Percentiles rank a stretch among this genome's conserved stretches.
Conservation (phyloP, 495 filamentous ascomycete genomes). For the Penicillium crystallinum region DNA sequence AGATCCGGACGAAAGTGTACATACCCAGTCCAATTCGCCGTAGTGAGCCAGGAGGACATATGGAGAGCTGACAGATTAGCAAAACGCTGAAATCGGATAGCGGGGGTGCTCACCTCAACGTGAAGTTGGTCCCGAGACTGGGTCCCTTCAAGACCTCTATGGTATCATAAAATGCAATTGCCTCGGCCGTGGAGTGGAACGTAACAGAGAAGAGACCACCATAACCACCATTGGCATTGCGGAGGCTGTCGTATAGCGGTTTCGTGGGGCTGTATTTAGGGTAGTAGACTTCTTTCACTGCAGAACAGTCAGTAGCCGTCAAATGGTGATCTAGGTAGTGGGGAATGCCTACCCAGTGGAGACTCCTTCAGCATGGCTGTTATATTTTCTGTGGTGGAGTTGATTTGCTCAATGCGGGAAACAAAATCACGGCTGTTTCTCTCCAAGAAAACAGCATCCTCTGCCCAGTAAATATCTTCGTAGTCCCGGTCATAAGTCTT, state of each 20-base stretch:
- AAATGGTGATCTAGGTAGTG: background rate
- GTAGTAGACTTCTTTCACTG: slow-evolving; percentile 80
- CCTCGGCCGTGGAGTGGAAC: slow-evolving; percentile 64
- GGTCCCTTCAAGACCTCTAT: slow-evolving; percentile 89
- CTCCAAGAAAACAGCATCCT: slow-evolving; percentile 92
- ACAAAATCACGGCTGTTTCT: slow-evolving; percentile 93
- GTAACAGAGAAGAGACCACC: slow-evolving; percentile 84
- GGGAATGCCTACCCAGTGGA: slow-evolving; percentile 42
- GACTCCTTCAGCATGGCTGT: slow-evolving; percentile 60
- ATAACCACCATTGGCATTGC: slow-evolving; percentile 74
- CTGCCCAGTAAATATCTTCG: slow-evolving; percentile 88
- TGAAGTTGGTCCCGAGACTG: slow-evolving; percentile 95
- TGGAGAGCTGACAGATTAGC: slow-evolving; percentile 53
- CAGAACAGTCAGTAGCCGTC: slow-evolving; percentile 1
- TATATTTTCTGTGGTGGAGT: slow-evolving; percentile 79
- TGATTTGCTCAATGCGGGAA: slow-evolving; percentile 75
- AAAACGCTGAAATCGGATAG: background rate
- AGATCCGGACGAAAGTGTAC: slow-evolving; percentile 14
- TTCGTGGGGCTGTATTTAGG: slow-evolving; percentile 70
- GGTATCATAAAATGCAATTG: slow-evolving; percentile 77
- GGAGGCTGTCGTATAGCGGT: slow-evolving; percentile 70
- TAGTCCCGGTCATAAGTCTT: slow-evolving; percentile 54
- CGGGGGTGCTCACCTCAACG: slow-evolving; percentile 53
- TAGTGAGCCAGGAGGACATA: slow-evolving; percentile 93
- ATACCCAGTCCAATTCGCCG: slow-evolving; percentile 80